A percentile compares a stretch with the other conserved stretches of the same genome.
Conservation (phyloP, 2,329 filamentous ascomycete genomes). For the Colletotrichum endophyticum region DNA sequence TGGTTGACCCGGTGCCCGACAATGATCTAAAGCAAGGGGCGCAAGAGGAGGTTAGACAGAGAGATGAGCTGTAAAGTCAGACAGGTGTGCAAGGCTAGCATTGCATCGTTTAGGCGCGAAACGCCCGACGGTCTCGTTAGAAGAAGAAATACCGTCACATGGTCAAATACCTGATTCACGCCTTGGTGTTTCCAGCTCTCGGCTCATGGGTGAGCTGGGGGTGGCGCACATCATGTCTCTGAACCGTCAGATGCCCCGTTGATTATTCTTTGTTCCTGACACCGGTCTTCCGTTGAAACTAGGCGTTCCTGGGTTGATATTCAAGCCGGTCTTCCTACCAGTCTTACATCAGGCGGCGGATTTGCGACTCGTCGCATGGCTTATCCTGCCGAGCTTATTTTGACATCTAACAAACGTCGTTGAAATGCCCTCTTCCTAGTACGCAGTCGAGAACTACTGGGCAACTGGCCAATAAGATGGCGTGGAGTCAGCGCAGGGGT, state of each 20-base stretch:
- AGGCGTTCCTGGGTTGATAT: not conserved
- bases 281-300: not conserved
- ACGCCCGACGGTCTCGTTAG: not conserved
- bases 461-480: not conserved
- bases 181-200: not conserved
- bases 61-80: constrained; percentile 12
- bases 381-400: not conserved
- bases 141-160: constrained; percentile 11
- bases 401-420: not conserved
- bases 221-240: not conserved
- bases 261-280: not conserved
- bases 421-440: not conserved
- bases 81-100: not conserved
- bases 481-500: not conserved
- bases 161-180: not conserved
- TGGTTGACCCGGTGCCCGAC: not conserved
- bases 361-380: not conserved
- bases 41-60: constrained; percentile 14
- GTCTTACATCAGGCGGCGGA: not conserved
- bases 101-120: not conserved
- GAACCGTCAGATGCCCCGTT: not conserved
- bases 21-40: constrained; percentile 28
- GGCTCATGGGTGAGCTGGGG: not conserved
- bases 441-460: not conserved
- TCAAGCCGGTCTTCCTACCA: not conserved